These are phyloP conservation scores for Russula ochroleuca DNA, from an alignment of 768 basidiomycete genomes.

Conservation along the genomic window DNA sequence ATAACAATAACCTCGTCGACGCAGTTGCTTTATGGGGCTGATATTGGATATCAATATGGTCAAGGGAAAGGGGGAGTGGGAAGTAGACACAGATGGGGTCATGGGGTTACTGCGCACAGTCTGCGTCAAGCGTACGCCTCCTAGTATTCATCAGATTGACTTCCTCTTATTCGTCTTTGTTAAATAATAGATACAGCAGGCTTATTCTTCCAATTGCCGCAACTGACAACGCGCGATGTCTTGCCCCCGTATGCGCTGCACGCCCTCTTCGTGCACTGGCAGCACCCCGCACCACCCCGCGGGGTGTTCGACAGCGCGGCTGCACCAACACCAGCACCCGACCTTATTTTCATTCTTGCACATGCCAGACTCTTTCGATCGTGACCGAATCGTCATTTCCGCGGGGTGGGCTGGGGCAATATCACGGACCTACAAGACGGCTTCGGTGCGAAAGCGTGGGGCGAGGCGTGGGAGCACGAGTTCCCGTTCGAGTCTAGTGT, in stretches of 20 bases:
- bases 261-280: slow-evolving; percentile 67
- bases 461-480: too few species aligned
- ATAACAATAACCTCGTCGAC: slow-evolving; percentile 62
- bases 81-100: slow-evolving; percentile 89
- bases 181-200: slow-evolving; percentile 72
- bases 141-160: not conserved
- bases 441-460: too few species aligned
- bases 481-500: slow-evolving; percentile 40
- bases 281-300: slow-evolving; percentile 40
- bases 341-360: slow-evolving; percentile 81
- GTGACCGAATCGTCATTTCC: slow-evolving; percentile 87
- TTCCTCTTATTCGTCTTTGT: slow-evolving; percentile 5
- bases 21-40: slow-evolving; percentile 69
- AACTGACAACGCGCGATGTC: slow-evolving; percentile 68
- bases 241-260: slow-evolving; percentile 84
- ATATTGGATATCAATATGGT: slow-evolving; percentile 47
- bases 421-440: too few species aligned
- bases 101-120: slow-evolving; percentile 94
- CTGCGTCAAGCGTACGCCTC: slow-evolving; percentile 81
- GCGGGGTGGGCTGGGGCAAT: too few species aligned
- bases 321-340: slow-evolving; percentile 60
- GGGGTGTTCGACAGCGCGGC: slow-evolving; percentile 35
- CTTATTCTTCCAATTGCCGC: slow-evolving; percentile 84
- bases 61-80: slow-evolving; percentile 91
- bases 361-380: slow-evolving; percentile 87